These are phyloP conservation scores for Silene coronaria DNA, from an alignment of 179 eudicot species.

Conservation along the genomic window DNA sequence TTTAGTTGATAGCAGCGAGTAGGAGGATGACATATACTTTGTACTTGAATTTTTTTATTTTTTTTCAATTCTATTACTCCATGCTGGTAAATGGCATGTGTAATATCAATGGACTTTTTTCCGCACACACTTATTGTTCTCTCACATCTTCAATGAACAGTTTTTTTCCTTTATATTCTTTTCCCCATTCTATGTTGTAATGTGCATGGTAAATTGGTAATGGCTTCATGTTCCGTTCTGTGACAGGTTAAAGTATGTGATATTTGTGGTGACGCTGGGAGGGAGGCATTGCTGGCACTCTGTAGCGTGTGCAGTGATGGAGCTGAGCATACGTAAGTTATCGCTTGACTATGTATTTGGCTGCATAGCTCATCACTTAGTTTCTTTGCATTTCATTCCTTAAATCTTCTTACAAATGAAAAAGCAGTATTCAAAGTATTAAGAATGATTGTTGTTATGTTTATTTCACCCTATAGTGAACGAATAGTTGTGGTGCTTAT, in stretches of 20 bases:
- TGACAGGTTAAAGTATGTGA: conserved; percentile 39
- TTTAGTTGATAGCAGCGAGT: too few relatives aligned
- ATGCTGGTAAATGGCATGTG: too few relatives aligned
- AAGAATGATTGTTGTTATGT: neutral
- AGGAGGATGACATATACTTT: too few relatives aligned
- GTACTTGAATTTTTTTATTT: too few relatives aligned
- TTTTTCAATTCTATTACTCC: too few relatives aligned
- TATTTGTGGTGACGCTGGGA: conserved; percentile 47
- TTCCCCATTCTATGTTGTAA: neutral
- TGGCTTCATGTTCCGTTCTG: conserved; percentile 7
- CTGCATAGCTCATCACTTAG: neutral
- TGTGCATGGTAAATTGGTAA: conserved; percentile 4
- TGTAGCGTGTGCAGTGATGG: conserved; percentile 48
- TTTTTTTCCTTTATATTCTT: neutral
- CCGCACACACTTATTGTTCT: too few relatives aligned
- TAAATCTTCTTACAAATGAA: neutral
- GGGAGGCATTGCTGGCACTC: conserved; percentile 39
- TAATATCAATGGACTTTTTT: too few relatives aligned
- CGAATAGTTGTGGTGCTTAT: too few relatives aligned
- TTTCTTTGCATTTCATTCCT: neutral
- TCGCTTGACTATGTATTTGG: neutral
- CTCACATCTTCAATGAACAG: neutral
- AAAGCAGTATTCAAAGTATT: neutral
- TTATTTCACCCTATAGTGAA: too few relatives aligned
- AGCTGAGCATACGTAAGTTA: conserved; percentile 46